Conservation (phyloP, 306 rosid species). For the Oxytropis ochrocephala region DNA sequence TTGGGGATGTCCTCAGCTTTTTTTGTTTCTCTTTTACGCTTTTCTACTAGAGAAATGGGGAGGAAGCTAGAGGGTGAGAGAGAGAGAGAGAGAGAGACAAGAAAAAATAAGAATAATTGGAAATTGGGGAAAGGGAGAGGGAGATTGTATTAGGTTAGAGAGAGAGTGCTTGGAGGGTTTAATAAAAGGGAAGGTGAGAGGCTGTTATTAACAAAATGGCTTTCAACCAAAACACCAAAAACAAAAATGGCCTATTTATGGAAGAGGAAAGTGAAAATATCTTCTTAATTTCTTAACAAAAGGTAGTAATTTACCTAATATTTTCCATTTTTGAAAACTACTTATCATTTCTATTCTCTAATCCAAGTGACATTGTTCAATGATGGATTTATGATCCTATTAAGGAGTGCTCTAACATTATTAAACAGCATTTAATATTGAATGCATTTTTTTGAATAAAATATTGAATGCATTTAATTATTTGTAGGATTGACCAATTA, state of each 20-base stretch:
- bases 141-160: slow-evolving; percentile 11
- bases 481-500: too few relatives aligned
- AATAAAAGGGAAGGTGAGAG: slow-evolving; percentile 13
- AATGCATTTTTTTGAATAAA: too few relatives aligned
- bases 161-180: slow-evolving; percentile 13
- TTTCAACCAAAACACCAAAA: background rate
- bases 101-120: background rate
- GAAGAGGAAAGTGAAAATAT: background rate
- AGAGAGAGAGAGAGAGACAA: too few relatives aligned
- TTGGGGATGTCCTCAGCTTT: slow-evolving; percentile 28
- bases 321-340: background rate
- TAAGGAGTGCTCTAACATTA: too few relatives aligned
- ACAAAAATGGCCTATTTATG: slow-evolving; percentile 4
- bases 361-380: background rate
- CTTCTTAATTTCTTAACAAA: background rate
- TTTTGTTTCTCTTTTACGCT: slow-evolving; percentile 21
- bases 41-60: background rate
- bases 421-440: too few relatives aligned
- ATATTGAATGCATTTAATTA: too few relatives aligned
- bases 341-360: background rate
- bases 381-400: background rate
- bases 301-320: background rate
- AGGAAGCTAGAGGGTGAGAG: background rate
- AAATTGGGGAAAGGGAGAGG: background rate
- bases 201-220: background rate